phyloP scores from a whole-genome alignment of 768 basidiomycete species.

The Hypsizygus marmoreus region DNA sequence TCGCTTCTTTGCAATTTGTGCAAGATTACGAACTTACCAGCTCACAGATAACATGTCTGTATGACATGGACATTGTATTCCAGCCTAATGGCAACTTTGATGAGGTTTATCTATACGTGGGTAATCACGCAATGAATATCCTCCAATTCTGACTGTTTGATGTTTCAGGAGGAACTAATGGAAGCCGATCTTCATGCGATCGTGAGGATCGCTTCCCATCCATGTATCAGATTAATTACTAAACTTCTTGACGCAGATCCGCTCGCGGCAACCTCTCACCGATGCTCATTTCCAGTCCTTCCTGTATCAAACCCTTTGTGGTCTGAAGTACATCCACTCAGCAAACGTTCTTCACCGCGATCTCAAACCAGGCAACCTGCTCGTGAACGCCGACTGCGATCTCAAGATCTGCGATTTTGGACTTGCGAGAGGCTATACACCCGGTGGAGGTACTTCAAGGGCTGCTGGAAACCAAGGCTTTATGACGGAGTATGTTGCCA shows the following conservation, averaged over 20 bases:
- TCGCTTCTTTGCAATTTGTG: slow-evolving; percentile 21
- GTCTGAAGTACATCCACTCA: slow-evolving; percentile 97
- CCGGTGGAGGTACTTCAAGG: slow-evolving; percentile 73
- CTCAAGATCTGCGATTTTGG: slow-evolving; percentile 99
- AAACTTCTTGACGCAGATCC: slow-evolving; percentile 49
- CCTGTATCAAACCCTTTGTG: slow-evolving; percentile 97
- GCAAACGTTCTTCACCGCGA: slow-evolving; percentile 98
- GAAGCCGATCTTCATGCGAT: slow-evolving; percentile 99
- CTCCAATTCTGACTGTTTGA: slow-evolving; percentile 10
- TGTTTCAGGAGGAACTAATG: slow-evolving; percentile 94
- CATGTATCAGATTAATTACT: background rate
- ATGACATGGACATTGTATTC: slow-evolving; percentile 98
- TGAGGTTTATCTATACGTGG: slow-evolving; percentile 91
- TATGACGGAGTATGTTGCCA: slow-evolving; percentile 99
- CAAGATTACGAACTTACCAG: slow-evolving; percentile 16
- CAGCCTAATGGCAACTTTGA: slow-evolving; percentile 91
- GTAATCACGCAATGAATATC: slow-evolving; percentile 25
- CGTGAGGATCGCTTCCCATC: slow-evolving; percentile 45
- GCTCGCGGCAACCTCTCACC: slow-evolving; percentile 84
- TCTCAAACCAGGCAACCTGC: slow-evolving; percentile 91
- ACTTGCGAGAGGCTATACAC: slow-evolving; percentile 90
- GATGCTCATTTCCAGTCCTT: slow-evolving; percentile 95
- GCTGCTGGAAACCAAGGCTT: slow-evolving; percentile 87
- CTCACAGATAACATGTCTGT: slow-evolving; percentile 87
- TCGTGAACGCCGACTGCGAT: slow-evolving; percentile 98